A percentile compares a stretch with the other conserved stretches of the same genome.
Conservation (phyloP, 163 green algal genomes). For the Chlorella variabilis region DNA sequence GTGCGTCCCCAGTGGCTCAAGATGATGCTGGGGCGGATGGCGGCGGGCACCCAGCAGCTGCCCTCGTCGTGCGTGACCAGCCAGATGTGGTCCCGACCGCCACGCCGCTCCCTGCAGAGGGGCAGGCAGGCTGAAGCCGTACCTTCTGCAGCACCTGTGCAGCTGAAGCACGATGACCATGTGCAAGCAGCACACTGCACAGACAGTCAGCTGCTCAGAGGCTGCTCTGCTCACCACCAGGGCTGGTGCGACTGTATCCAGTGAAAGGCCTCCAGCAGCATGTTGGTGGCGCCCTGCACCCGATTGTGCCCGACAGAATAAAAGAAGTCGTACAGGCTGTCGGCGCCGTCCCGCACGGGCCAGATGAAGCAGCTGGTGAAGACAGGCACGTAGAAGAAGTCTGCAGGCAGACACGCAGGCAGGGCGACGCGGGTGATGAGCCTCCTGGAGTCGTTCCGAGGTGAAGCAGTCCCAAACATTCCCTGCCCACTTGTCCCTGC, state of each 20-base stretch:
- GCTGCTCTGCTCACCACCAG: constrained; percentile 61
- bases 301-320: neutral
- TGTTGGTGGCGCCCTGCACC: constrained; percentile 29
- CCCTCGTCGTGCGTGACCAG: constrained; percentile 43
- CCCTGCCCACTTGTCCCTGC: too few relatives aligned
- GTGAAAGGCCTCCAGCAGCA: constrained; percentile 58
- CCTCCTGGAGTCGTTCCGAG: too few relatives aligned
- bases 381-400: constrained; percentile 82
- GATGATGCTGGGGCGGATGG: constrained; percentile 39
- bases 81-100: constrained; percentile 74
- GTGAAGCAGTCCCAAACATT: too few relatives aligned
- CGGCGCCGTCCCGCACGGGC: constrained; percentile 34
- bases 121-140: too few relatives aligned
- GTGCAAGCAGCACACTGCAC: neutral
- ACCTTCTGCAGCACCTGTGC: too few relatives aligned
- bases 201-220: constrained; percentile 68
- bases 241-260: constrained; percentile 61
- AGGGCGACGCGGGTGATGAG: too few relatives aligned
- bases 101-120: constrained; percentile 49
- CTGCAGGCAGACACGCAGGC: constrained; percentile 47
- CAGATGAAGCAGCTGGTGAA: constrained; percentile 65
- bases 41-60: constrained; percentile 42
- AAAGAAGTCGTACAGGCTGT: constrained; percentile 1
- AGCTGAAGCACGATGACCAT: too few relatives aligned
- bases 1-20: constrained; percentile 45